Base-by-base conservation (phyloP, 495 filamentous ascomycete species). In the Barbatosphaeria neglecta region DNA sequence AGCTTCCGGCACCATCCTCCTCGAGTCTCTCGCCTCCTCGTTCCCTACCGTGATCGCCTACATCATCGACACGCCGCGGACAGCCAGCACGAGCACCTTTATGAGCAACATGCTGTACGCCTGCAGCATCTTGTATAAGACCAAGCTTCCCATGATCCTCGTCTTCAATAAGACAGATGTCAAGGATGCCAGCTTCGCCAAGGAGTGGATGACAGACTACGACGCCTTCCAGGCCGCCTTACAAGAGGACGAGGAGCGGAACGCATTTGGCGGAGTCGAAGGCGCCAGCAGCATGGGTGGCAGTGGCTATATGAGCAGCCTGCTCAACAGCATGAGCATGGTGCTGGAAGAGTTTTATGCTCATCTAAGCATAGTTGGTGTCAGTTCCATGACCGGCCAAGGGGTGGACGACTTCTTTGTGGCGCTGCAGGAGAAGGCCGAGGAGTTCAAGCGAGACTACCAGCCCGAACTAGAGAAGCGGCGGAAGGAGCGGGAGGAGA, bases 81-180 rank as follows among this genome's bases (percentile, higher is more conserved):
- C 87, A 15, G 83, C 83, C 42, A 90, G 87, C 37, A 97, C 92
- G 7, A 85, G 81, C 49, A 97, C 93, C 0, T 98, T 98, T 64
- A 97, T 98, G 93, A 87, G 82, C 62, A 98, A 98, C 70, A 98
- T 98, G 92, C 81, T 98, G 19, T 97, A 98, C 63, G 92, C 92
- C 2, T 96, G 92, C 75, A 87, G 82, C 57, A 98, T 98, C 49
- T 75, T 98, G 1, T 98, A 98, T 76, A 97, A 97, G 70, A 97
- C 90, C 7, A 93, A 92, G 58, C 73, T 98, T 6, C 92, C 92
- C 3, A 97, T 98, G 90, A 92, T 98, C 19, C 63, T 98, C 15
- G 92, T 97, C 3, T 96, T 97, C 71, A 98, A 98, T 68, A 98
- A 98, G 70, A 94, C 90, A 0, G 92, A 98, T 60, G 86, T 92